phyloP scores from a whole-genome alignment of 2,329 filamentous ascomycete species.

The Talaromyces marneffei region DNA sequence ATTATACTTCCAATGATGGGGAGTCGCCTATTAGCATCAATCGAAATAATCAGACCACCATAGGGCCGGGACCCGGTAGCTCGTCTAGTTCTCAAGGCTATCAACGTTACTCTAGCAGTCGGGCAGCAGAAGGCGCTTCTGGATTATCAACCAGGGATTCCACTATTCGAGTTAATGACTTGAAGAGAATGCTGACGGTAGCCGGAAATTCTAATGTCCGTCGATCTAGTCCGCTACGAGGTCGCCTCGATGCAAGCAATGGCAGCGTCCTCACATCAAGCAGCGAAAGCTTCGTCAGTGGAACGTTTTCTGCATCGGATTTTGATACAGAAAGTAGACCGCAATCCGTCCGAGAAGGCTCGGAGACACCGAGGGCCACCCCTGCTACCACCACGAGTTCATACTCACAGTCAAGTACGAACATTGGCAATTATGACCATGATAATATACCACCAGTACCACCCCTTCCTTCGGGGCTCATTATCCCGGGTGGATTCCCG shows the following conservation, averaged over 20 bases:
- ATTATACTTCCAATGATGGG: conserved; percentile 27
- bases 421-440: conserved; percentile 15
- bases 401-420: conserved; percentile 17
- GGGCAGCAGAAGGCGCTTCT: conserved; percentile 30
- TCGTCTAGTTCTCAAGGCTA: conserved; percentile 26
- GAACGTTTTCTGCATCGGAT: conserved; percentile 33
- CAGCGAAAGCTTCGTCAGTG: conserved; percentile 43
- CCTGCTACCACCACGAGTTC: not conserved
- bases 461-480: conserved; percentile 38
- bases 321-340: conserved; percentile 26
- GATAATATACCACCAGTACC: conserved; percentile 43
- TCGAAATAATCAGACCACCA: conserved; percentile 18
- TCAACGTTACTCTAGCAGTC: conserved; percentile 33
- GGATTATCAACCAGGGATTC: conserved; percentile 38
- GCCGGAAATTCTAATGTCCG: conserved; percentile 30
- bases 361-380: conserved; percentile 30
- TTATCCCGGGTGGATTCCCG: conserved; percentile 39
- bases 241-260: conserved; percentile 28
- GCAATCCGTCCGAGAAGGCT: conserved; percentile 25
- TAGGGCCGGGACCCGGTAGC: conserved; percentile 16
- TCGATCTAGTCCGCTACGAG: conserved; percentile 40
- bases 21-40: conserved; percentile 21
- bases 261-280: conserved; percentile 35
- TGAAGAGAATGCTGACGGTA: conserved; percentile 44
- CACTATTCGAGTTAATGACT: conserved; percentile 44